Conservation (phyloP, 805 yeast species). For the Pichia occidentalis region DNA sequence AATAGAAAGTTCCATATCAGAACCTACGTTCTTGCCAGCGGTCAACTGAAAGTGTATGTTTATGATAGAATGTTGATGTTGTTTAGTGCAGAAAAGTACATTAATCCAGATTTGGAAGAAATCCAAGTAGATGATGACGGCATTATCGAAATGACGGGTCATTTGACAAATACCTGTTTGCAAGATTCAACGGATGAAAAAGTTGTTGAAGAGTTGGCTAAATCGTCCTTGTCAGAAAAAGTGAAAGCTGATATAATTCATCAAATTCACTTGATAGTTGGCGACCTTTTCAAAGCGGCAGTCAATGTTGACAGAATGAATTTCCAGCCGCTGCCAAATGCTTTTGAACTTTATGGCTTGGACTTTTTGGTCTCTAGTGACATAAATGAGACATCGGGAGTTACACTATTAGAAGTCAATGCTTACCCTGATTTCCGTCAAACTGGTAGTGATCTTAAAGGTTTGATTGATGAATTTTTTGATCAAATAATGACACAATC, state of each 20-base stretch:
- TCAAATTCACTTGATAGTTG: slow-evolving; percentile 54
- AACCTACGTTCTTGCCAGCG: slow-evolving; percentile 70
- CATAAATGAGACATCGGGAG: slow-evolving; percentile 29
- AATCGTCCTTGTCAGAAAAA: slow-evolving; percentile 34
- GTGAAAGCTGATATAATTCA: slow-evolving; percentile 38
- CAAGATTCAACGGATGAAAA: slow-evolving; percentile 40
- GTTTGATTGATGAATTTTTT: slow-evolving; percentile 59
- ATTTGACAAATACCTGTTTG: slow-evolving; percentile 89
- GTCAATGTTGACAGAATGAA: slow-evolving; percentile 72
- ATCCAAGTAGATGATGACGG: slow-evolving; percentile 25
- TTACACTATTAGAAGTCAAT: slow-evolving; percentile 73
- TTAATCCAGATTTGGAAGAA: slow-evolving; percentile 26
- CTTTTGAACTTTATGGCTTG: slow-evolving; percentile 82
- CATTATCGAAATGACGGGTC: slow-evolving; percentile 53
- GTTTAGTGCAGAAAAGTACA: slow-evolving; percentile 59
- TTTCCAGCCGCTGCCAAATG: slow-evolving; percentile 74
- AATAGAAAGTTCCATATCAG: slow-evolving; percentile 84
- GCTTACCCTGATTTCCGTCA: slow-evolving; percentile 96
- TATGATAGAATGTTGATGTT: slow-evolving; percentile 74
- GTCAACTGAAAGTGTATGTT: slow-evolving; percentile 72
- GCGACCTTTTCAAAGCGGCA: slow-evolving; percentile 78
- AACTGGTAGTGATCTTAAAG: slow-evolving; percentile 74
- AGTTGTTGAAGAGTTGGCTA: slow-evolving; percentile 55
- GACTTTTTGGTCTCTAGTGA: slow-evolving; percentile 72
- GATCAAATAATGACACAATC: slow-evolving; percentile 41